Evolutionary conservation across 2,329 filamentous ascomycete species (phyloP).

Genomic region (Phoma sp.): DNA sequence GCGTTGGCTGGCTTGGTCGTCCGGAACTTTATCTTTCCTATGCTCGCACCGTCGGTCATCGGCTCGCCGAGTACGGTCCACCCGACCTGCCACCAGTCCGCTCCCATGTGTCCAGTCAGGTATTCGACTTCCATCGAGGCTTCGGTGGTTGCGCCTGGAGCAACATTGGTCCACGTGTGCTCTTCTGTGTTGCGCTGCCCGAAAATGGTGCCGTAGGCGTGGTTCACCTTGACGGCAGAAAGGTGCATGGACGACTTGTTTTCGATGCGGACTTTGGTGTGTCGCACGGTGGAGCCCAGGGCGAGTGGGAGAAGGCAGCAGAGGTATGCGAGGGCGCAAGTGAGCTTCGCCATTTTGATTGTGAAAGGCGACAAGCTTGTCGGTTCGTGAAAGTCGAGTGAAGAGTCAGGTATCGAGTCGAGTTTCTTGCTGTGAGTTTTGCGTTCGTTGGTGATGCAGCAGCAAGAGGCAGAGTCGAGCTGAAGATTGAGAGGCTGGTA

Average conservation of each 20-base stretch:
- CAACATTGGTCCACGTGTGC: neutral
- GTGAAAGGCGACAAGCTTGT: neutral
- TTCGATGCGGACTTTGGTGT: constrained; percentile 1
- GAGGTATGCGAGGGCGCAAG: neutral
- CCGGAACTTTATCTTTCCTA: neutral
- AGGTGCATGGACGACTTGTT: neutral
- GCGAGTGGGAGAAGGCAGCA: neutral
- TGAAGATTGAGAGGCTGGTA: neutral
- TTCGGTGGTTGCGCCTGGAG: neutral
- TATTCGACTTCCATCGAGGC: constrained; percentile 1
- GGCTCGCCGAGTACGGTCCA: neutral
- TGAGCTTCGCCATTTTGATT: neutral
- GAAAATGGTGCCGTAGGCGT: neutral
- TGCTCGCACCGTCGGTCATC: neutral
- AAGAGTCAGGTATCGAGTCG: neutral
- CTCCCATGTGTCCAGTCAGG: neutral
- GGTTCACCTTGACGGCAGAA: neutral
- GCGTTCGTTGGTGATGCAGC: neutral
- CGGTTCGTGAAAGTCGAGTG: neutral
- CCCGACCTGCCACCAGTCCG: neutral
- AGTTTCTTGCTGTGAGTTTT: neutral
- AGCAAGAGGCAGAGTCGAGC: neutral
- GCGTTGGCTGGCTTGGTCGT: neutral
- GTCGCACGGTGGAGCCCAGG: neutral
- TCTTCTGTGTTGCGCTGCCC: neutral